Evolutionary conservation across 768 basidiomycete species (phyloP).

Genomic region (Hypholoma fasciculare): DNA sequence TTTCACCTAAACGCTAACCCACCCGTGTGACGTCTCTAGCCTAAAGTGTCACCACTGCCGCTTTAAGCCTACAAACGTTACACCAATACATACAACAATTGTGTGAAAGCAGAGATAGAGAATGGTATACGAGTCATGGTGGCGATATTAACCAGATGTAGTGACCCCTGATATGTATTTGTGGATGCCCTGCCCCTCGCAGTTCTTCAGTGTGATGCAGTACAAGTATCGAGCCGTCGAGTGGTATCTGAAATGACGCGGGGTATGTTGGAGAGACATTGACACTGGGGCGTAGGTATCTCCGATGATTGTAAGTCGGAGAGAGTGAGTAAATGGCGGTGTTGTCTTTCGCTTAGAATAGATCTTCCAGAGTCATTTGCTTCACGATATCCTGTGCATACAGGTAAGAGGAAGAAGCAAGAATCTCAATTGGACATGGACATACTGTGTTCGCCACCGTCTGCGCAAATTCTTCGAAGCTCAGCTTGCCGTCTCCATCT

Average conservation of each 20-base stretch:
- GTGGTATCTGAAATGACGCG: not conserved
- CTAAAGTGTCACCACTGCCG: no score
- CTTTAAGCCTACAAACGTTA: no score
- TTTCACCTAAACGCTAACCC: no score
- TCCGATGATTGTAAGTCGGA: not conserved
- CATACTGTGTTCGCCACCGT: slow-evolving; percentile 97
- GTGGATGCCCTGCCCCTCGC: not conserved
- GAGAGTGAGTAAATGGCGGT: not conserved
- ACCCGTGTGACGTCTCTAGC: no score
- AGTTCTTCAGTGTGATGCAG: not conserved
- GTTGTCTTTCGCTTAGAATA: slow-evolving; percentile 55
- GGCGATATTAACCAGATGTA: not conserved
- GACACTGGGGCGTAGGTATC: not conserved
- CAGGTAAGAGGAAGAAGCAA: not conserved
- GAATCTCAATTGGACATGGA: slow-evolving; percentile 7
- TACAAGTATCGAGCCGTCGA: not conserved
- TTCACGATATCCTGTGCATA: slow-evolving; percentile 87
- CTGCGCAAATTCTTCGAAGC: slow-evolving; percentile 93
- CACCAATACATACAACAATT: slow-evolving; percentile 7
- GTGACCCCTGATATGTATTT: not conserved
- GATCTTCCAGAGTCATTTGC: slow-evolving; percentile 96
- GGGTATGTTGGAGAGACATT: not conserved
- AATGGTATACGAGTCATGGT: not conserved
- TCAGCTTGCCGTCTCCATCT: slow-evolving; percentile 96
- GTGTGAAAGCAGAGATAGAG: not conserved